phyloP scores from a whole-genome alignment of 2,329 filamentous ascomycete species.

The Purpureocillium takamizusanense region DNA sequence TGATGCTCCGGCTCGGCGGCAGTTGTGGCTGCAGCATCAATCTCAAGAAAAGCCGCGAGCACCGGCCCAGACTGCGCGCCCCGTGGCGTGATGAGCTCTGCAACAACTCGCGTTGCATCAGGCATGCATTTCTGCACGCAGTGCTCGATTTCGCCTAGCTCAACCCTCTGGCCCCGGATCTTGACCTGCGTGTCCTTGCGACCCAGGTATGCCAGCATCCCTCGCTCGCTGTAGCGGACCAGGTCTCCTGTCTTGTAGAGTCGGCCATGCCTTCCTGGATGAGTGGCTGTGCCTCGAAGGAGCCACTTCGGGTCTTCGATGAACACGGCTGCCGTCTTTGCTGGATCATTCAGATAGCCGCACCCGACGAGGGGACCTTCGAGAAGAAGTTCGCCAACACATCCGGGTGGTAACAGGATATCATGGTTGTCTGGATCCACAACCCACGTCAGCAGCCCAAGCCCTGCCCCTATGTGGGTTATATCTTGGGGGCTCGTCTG shows the following conservation, averaged over 20 bases:
- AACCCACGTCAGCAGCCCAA: slow-evolving; percentile 10
- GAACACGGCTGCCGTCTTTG: slow-evolving; percentile 11
- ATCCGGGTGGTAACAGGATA: slow-evolving; percentile 9
- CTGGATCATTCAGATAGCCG: slow-evolving; percentile 13
- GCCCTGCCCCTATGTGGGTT: background rate
- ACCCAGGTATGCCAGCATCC: slow-evolving; percentile 33
- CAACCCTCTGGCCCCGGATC: slow-evolving; percentile 47
- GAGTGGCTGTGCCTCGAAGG: background rate
- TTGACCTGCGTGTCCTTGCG: slow-evolving; percentile 51
- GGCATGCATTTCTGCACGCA: slow-evolving; percentile 2
- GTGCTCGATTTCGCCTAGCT: slow-evolving; percentile 24
- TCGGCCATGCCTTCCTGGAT: slow-evolving; percentile 12
- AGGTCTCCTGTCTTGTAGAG: slow-evolving; percentile 41
- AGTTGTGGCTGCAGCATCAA: no score
- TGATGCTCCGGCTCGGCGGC: no score
- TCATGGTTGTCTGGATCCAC: slow-evolving; percentile 9
- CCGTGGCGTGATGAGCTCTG: slow-evolving; percentile 2
- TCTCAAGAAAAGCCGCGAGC: background rate
- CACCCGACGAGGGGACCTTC: slow-evolving; percentile 14
- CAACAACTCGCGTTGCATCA: slow-evolving; percentile 1
- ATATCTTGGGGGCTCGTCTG: background rate
- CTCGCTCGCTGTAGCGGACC: slow-evolving; percentile 28
- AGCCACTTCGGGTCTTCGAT: slow-evolving; percentile 35
- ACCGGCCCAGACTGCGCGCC: background rate
- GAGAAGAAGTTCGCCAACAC: slow-evolving; percentile 16